Conservation (phyloP, 2,329 filamentous ascomycete species). For the Ophiocordyceps sinensis region DNA sequence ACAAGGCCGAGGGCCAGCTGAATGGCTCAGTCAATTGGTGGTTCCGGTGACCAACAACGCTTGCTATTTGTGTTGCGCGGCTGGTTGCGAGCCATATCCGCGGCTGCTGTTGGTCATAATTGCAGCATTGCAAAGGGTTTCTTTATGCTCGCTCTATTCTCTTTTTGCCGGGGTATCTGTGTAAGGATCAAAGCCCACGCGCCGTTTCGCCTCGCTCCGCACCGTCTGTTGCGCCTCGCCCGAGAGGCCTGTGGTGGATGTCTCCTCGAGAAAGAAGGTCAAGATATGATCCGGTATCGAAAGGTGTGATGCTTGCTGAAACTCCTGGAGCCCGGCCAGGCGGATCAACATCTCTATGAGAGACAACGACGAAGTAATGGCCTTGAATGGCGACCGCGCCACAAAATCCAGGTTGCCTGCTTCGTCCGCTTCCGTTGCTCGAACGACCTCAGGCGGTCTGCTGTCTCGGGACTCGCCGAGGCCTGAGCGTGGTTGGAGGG, state of each 20-base stretch:
- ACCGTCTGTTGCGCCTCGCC: slow-evolving; percentile 29
- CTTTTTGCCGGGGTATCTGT: slow-evolving; percentile 23
- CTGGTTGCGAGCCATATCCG: background rate
- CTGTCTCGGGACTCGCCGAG: slow-evolving; percentile 1
- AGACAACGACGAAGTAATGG: slow-evolving; percentile 47
- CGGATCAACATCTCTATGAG: slow-evolving; percentile 81
- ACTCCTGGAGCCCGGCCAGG: slow-evolving; percentile 76
- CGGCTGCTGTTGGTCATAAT: background rate
- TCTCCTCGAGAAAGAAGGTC: slow-evolving; percentile 66
- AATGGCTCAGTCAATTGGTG: slow-evolving; percentile 32
- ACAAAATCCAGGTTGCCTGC: slow-evolving; percentile 14
- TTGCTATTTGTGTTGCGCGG: background rate
- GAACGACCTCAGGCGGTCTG: background rate
- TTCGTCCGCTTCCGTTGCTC: background rate
- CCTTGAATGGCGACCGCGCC: slow-evolving; percentile 31
- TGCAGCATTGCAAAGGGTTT: too few relatives aligned
- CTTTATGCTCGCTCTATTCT: too few relatives aligned
- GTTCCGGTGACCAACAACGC: slow-evolving; percentile 19
- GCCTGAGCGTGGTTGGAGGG: slow-evolving; percentile 12
- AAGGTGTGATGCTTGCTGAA: slow-evolving; percentile 80
- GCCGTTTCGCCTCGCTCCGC: slow-evolving; percentile 30
- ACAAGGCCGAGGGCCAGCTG: slow-evolving; percentile 16
- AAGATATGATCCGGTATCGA: slow-evolving; percentile 80
- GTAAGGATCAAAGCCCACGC: slow-evolving; percentile 43
- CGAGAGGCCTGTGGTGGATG: slow-evolving; percentile 34